phyloP scores from a whole-genome alignment of 2,329 filamentous ascomycete genomes.

The Byssothecium circinans region DNA sequence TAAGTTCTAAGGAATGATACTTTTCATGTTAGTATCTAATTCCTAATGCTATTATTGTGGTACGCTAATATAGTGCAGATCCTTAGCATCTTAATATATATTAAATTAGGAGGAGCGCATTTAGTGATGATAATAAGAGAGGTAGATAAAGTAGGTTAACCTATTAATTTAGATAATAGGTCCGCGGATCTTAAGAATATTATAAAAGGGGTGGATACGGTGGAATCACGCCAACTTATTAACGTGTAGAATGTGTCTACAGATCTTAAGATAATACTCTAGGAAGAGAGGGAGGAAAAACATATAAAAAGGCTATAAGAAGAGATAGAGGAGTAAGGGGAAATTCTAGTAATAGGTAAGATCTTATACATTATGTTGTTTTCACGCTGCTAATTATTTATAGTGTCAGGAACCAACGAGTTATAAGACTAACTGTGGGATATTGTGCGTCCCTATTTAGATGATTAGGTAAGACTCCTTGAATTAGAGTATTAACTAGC shows the following conservation, averaged over 20 bases:
- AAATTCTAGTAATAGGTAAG: constrained; percentile 11
- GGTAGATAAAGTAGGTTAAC: constrained; percentile 4
- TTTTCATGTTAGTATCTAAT: constrained; percentile 9
- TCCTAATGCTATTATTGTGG: constrained; percentile 7
- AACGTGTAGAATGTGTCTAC: constrained; percentile 7
- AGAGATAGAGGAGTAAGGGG: constrained; percentile 5
- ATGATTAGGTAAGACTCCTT: constrained; percentile 8
- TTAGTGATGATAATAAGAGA: constrained; percentile 10
- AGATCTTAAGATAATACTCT: constrained; percentile 10
- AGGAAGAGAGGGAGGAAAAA: constrained; percentile 10
- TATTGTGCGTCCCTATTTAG: constrained; percentile 8
- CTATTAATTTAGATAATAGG: constrained; percentile 1
- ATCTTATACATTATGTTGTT: constrained; percentile 7
- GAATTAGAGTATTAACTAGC: constrained; percentile 11
- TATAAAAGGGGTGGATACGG: constrained; percentile 5
- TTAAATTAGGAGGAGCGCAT: constrained; percentile 8
- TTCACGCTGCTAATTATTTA: constrained; percentile 8
- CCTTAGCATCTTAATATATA: constrained; percentile 14
- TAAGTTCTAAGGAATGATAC: constrained; percentile 8
- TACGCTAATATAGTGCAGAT: constrained; percentile 12
- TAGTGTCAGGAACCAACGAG: constrained; percentile 11
- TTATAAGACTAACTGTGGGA: constrained; percentile 8
- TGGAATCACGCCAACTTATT: constrained; percentile 7
- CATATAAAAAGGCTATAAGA: constrained; percentile 9
- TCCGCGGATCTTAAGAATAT: constrained; percentile 3